A percentile compares a stretch with the other conserved stretches of the same genome.
phyloP scores from a whole-genome alignment of 2,329 filamentous ascomycete species.

The Alternaria sp. region DNA sequence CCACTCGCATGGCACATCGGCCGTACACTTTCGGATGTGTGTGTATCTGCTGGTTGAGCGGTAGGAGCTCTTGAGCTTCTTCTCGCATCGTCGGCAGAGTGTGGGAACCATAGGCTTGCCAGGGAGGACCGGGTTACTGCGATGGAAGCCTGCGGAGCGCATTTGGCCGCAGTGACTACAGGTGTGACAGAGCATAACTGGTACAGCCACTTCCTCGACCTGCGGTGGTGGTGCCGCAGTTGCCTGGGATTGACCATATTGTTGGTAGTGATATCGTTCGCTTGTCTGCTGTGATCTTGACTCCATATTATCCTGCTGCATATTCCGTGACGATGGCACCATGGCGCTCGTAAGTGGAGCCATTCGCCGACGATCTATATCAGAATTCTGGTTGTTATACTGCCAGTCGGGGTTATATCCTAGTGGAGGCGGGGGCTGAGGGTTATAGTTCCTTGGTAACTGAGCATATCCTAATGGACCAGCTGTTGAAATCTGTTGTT shows the following conservation, averaged over 20 bases:
- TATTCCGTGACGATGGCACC: slow-evolving; percentile 20
- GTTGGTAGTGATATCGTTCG: slow-evolving; percentile 29
- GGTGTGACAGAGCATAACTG: slow-evolving; percentile 44
- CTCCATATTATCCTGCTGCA: slow-evolving; percentile 19
- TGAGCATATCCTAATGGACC: slow-evolving; percentile 23
- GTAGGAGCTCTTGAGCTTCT: slow-evolving; percentile 28
- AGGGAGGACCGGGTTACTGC: slow-evolving; percentile 47
- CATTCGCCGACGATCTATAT: slow-evolving; percentile 8
- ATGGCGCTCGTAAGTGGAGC: slow-evolving; percentile 19
- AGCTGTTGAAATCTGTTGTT: slow-evolving; percentile 18
- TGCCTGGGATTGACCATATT: slow-evolving; percentile 19
- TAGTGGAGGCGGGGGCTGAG: slow-evolving; percentile 20
- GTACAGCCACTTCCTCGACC: slow-evolving; percentile 27
- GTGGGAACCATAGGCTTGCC: slow-evolving; percentile 35
- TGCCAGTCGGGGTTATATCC: slow-evolving; percentile 29
- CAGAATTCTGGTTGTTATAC: slow-evolving; percentile 23
- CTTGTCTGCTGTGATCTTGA: slow-evolving; percentile 24
- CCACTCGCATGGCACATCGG: slow-evolving; percentile 40
- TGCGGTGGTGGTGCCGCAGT: slow-evolving; percentile 21
- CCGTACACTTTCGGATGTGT: slow-evolving; percentile 30
- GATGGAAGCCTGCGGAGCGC: slow-evolving; percentile 48
- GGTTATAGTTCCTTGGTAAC: slow-evolving; percentile 16
- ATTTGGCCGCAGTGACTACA: slow-evolving; percentile 47
- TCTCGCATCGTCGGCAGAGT: slow-evolving; percentile 45
- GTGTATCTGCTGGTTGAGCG: slow-evolving; percentile 29